These are phyloP conservation scores for Mallotus repandus DNA, from an alignment of 441 rosid species.

Conservation along the genomic window DNA sequence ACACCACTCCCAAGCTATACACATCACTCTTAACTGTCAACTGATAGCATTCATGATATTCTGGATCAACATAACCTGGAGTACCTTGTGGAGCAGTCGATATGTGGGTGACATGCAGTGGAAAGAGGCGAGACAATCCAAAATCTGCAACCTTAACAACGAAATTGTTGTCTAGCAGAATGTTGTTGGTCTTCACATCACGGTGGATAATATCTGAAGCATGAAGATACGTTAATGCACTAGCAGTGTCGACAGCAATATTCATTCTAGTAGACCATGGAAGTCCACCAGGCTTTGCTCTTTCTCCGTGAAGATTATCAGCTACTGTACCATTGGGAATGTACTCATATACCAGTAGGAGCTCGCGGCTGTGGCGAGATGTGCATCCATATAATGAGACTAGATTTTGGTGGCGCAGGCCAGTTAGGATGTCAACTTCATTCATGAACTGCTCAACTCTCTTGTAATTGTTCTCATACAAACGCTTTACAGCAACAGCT, in stretches of 20 bases:
- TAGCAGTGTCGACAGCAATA: constrained; percentile 79
- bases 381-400: constrained; percentile 86
- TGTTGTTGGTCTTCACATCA: constrained; percentile 82
- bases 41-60: constrained; percentile 82
- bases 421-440: constrained; percentile 73
- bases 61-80: constrained; percentile 92
- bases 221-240: constrained; percentile 74
- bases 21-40: constrained; percentile 90
- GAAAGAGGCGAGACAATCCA: constrained; percentile 76
- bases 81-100: constrained; percentile 97
- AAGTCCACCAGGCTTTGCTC: constrained; percentile 51
- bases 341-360: constrained; percentile 77
- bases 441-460: constrained; percentile 81
- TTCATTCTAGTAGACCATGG: constrained; percentile 65
- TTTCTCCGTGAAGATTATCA: constrained; percentile 74
- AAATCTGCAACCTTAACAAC: constrained; percentile 77
- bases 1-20: constrained; percentile 88
- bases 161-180: constrained; percentile 63
- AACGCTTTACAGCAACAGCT: constrained; percentile 88
- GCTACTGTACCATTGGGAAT: constrained; percentile 88
- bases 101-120: constrained; percentile 57
- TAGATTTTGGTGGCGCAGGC: constrained; percentile 68
- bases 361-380: constrained; percentile 77
- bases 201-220: constrained; percentile 73
- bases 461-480: constrained; percentile 62